Conservation (phyloP, 352 stramenopile genomes). For the Phytophthora capsici region DNA sequence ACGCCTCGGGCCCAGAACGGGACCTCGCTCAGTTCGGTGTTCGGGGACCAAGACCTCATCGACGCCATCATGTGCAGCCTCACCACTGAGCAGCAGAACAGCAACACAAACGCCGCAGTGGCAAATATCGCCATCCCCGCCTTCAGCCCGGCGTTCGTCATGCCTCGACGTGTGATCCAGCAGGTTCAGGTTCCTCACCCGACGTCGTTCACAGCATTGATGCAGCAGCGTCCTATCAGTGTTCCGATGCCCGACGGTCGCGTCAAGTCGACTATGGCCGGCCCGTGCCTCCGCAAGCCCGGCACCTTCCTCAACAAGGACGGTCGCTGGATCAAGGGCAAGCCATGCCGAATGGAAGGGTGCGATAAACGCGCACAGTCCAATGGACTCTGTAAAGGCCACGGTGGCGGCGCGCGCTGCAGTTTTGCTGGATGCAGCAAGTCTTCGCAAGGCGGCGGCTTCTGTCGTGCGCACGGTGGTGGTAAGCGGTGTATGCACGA, state of each 20-base stretch:
- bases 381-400: slow-evolving; percentile 80
- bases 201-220: slow-evolving; percentile 33
- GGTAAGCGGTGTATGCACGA: slow-evolving; percentile 80
- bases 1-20: slow-evolving; percentile 31
- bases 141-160: slow-evolving; percentile 22
- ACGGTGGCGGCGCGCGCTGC: slow-evolving; percentile 83
- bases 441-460: slow-evolving; percentile 75
- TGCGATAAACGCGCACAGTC: slow-evolving; percentile 86
- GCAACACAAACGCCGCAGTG: background rate
- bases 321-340: slow-evolving; percentile 89
- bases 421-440: slow-evolving; percentile 76
- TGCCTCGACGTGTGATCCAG: slow-evolving; percentile 23
- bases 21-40: slow-evolving; percentile 76
- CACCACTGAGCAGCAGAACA: slow-evolving; percentile 46
- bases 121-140: slow-evolving; percentile 6
- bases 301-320: slow-evolving; percentile 91
- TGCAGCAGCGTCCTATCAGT: slow-evolving; percentile 33
- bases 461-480: slow-evolving; percentile 80
- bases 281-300: slow-evolving; percentile 66
- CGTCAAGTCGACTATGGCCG: slow-evolving; percentile 33
- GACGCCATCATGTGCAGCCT: slow-evolving; percentile 85
- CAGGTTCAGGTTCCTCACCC: slow-evolving; percentile 23
- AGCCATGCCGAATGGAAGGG: slow-evolving; percentile 72
- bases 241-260: slow-evolving; percentile 18
- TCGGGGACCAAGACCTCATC: slow-evolving; percentile 78